Evolutionary conservation across 176 grass and related monocot species (phyloP), one percentile per base, ranked within the genome.

Genomic region (Calamus simplicifolius): DNA sequence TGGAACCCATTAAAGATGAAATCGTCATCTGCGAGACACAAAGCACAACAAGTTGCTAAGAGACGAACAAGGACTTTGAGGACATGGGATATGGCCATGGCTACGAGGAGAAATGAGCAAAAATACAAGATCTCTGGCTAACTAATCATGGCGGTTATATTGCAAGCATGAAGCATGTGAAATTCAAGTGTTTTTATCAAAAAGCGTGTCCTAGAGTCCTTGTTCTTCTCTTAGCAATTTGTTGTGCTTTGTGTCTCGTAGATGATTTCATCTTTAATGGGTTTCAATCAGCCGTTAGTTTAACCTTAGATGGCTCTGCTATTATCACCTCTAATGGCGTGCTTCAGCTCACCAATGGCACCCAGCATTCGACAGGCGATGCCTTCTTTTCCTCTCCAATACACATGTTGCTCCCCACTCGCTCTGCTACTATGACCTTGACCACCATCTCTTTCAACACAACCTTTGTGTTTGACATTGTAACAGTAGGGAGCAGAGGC

Each of bases 301-400:
- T 67, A 1, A 67, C 50, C 50, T 54, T 67, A 14, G 50, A 53
- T 35, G 64, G 8, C 5, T 52, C 27, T 18, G 50, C 64, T 4
- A 16, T 5, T 18, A 30, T 54, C 64, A 35, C 16, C 1, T 54
- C 64, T 2, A 31, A 67, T 54, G 64, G 50, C 18, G 50, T 31
- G 29, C 64, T 67, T 50, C 64, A 67, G 27, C 50, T 67, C 16
- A 67, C 64, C 5, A 67, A 67, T 16, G 27, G 54, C 26, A 67
- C 48, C 5, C 0, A 14, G 4, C 19, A n/a, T 0, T 16, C n/a
- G 14, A 67, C 52, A 14, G 64, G 64, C 5, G 50, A 67, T 25
- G 64, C 64, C 25, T 67, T 67, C 16, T 54, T 67, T 4, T n/a
- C 16, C 6, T 29, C 50, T 19, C 27, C 25, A 1, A 27, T 67